A percentile compares a stretch with the other conserved stretches of the same genome.
Conservation (phyloP, 768 basidiomycete species). For the Lactarius hengduanensis region DNA sequence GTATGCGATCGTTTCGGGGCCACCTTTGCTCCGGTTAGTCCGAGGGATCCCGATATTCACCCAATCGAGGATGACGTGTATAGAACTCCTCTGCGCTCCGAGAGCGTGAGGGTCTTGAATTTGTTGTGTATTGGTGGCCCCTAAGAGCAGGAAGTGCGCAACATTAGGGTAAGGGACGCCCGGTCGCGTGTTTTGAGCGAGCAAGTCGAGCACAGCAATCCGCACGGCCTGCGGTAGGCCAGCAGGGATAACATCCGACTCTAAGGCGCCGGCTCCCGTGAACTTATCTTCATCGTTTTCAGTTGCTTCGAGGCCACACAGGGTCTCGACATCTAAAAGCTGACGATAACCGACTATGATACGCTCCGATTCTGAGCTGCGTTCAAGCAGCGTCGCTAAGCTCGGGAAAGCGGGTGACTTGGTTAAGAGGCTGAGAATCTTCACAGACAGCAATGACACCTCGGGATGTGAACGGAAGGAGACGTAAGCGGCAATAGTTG, state of each 20-base stretch:
- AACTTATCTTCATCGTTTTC: constrained; percentile 59
- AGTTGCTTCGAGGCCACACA: constrained; percentile 57
- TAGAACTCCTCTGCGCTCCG: constrained; percentile 63
- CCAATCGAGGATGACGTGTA: constrained; percentile 79
- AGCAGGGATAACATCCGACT: constrained; percentile 46
- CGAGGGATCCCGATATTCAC: constrained; percentile 71
- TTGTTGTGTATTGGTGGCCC: constrained; percentile 53
- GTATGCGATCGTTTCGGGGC: constrained; percentile 34
- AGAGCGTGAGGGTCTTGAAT: constrained; percentile 80
- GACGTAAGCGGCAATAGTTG: constrained; percentile 81
- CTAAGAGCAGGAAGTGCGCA: constrained; percentile 85
- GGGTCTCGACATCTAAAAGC: constrained; percentile 59
- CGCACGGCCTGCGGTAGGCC: constrained; percentile 67
- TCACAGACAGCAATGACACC: constrained; percentile 72
- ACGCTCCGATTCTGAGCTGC: constrained; percentile 80
- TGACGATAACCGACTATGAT: constrained; percentile 78
- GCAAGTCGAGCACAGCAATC: constrained; percentile 73
- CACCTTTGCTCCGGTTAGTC: constrained; percentile 46
- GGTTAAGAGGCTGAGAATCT: constrained; percentile 69
- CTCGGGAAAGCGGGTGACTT: constrained; percentile 65
- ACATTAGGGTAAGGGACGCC: constrained; percentile 72
- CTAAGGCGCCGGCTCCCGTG: constrained; percentile 74
- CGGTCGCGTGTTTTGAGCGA: constrained; percentile 71
- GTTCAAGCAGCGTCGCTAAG: constrained; percentile 73
- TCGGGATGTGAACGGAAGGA: constrained; percentile 69